Percentiles rank a stretch among this genome's conserved stretches.
Evolutionary conservation across 148 eudicot species (phyloP).

Genomic region (Amaranthus hypochondriacus): DNA sequence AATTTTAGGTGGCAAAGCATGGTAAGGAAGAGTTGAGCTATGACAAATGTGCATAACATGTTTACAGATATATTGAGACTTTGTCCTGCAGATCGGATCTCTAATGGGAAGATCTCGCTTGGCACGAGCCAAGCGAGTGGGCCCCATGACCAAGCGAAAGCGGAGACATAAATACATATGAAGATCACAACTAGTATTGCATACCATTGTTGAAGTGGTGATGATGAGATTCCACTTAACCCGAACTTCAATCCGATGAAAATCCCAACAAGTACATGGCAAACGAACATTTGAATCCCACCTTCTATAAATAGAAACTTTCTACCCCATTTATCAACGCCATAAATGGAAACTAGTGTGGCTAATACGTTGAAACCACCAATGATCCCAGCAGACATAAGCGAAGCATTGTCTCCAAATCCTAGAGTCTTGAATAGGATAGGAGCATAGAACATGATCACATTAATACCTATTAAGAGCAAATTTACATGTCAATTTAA

Average conservation of each 20-base stretch:
- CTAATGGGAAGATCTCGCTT: slow-evolving; percentile 74
- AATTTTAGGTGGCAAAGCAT: slow-evolving; percentile 72
- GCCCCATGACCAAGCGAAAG: slow-evolving; percentile 90
- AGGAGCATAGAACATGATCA: slow-evolving; percentile 72
- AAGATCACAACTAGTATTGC: slow-evolving; percentile 60
- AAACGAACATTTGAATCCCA: slow-evolving; percentile 67
- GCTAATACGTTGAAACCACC: slow-evolving; percentile 60
- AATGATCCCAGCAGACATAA: slow-evolving; percentile 65
- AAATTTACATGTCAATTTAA: too few species aligned
- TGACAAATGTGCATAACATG: slow-evolving; percentile 65
- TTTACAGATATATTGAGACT: slow-evolving; percentile 65
- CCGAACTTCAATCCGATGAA: slow-evolving; percentile 59
- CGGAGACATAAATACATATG: slow-evolving; percentile 67
- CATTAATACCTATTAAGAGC: slow-evolving; percentile 33
- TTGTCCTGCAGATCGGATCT: slow-evolving; percentile 71
- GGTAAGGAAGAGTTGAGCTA: slow-evolving; percentile 61
- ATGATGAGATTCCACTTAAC: slow-evolving; percentile 29
- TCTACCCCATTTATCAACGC: slow-evolving; percentile 65
- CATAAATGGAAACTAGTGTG: slow-evolving; percentile 55
- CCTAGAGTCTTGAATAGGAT: slow-evolving; percentile 64
- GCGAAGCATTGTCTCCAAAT: slow-evolving; percentile 48
- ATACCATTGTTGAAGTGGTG: slow-evolving; percentile 51
- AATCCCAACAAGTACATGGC: slow-evolving; percentile 62
- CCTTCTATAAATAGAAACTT: slow-evolving; percentile 64
- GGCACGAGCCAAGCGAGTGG: slow-evolving; percentile 78